These are phyloP conservation scores for Daldinia concentrica DNA, from an alignment of 495 filamentous ascomycete genomes.

Conservation along the genomic window DNA sequence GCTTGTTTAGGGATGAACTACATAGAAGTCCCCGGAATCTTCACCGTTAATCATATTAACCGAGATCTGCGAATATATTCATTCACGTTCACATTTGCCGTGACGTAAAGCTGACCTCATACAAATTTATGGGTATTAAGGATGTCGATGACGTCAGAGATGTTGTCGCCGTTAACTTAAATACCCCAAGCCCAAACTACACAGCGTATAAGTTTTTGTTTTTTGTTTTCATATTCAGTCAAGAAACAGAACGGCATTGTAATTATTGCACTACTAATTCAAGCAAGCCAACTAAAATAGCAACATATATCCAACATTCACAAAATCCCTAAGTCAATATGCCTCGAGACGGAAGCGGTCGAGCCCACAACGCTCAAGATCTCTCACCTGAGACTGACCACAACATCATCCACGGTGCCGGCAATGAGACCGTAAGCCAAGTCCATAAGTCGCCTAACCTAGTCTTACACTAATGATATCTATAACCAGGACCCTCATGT, in stretches of 20 bases:
- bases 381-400: slow-evolving; percentile 40
- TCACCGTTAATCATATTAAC: background rate
- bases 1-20: background rate
- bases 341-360: slow-evolving; percentile 53
- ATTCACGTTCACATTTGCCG: background rate
- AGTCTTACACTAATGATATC: background rate
- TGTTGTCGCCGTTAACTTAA: background rate
- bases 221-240: background rate
- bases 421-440: slow-evolving; percentile 38
- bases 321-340: slow-evolving; percentile 30
- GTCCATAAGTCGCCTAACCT: background rate
- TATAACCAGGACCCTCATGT: slow-evolving; percentile 38
- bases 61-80: background rate
- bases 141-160: background rate
- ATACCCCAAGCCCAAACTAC: background rate
- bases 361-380: slow-evolving; percentile 47
- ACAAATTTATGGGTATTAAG: background rate
- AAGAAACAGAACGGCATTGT: background rate
- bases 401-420: slow-evolving; percentile 54
- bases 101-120: background rate
- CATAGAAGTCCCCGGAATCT: background rate
- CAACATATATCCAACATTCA: background rate
- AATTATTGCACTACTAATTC: background rate
- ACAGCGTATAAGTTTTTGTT: background rate
- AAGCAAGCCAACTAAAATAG: background rate